Evolutionary conservation across 2,329 filamentous ascomycete genomes (phyloP), one percentile per base, ranked within the genome.

Genomic region (Dothideomycetidae sp.): DNA sequence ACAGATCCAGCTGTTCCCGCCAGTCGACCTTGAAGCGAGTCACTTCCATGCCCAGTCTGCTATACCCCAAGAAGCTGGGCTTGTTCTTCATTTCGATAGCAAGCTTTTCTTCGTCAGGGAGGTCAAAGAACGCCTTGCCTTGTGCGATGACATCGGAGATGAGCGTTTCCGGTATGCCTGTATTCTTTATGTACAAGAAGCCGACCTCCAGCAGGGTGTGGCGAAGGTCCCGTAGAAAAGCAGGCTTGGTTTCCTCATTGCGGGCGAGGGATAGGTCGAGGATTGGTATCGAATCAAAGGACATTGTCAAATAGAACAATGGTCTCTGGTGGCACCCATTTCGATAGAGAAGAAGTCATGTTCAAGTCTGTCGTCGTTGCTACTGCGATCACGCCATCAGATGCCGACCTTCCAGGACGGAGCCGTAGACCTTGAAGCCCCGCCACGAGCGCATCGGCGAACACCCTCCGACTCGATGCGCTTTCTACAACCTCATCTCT

Each of bases 1-100:
- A 83, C 36, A 93, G 70, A 56, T 93, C 84, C 44, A 92, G 78
- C 55, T 93, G 84, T 56, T 93, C 84, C 36, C 84, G 70, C 63
- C 85, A 80, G 59, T 93, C 84, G 48, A 73, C 68, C 34, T 71
- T 70, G 46, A 78, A 74, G 13, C 81, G 81, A 3, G 84, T 93
- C 50, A 70, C 71, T 51, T 73, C 68, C 48, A 68, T 68, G 42
- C 68, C 67, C 29, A 71, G 57, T 57, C 63, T 52, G 46, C 58
- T 61, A 53, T 64, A 66, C 1, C 63, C 63, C 41, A 67, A 40
- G 46, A 66, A 67, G 36, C 60, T 63, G 46, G 52, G 56, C 46
- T 60, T 44, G 40, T 66, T 64, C 59, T 64, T 65, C 64, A 68
- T 67, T 48, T 67, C 64, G 37, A 68, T 65, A 29, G 40, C 53